phyloP scores from a whole-genome alignment of 257 asterid species.

The Solanum arcanum region DNA sequence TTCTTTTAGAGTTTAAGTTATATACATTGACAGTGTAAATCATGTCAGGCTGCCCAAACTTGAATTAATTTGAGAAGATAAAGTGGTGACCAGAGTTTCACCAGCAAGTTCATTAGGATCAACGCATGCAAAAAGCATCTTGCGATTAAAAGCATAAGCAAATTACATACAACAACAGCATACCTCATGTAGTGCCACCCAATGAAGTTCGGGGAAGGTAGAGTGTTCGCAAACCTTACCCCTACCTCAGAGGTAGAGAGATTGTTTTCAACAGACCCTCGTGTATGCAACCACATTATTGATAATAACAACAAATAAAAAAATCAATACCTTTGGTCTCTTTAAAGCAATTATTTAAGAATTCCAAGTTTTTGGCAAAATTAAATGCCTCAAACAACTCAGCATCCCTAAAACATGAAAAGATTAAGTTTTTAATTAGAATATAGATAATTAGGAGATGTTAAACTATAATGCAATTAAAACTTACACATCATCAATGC shows the following conservation, averaged over 20 bases:
- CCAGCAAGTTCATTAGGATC: background rate
- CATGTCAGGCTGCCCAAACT: background rate
- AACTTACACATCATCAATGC: constrained; percentile 80
- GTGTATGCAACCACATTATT: background rate
- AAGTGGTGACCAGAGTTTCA: background rate
- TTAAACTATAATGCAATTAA: background rate
- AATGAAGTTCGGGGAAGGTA: background rate
- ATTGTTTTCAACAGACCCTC: background rate
- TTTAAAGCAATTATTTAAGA: constrained; percentile 63
- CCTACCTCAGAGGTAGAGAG: background rate
- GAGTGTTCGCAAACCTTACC: background rate
- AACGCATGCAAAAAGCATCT: background rate
- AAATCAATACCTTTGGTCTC: constrained; percentile 45
- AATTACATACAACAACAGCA: background rate
- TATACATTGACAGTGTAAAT: background rate
- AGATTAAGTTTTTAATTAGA: constrained; percentile 2
- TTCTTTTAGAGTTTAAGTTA: background rate
- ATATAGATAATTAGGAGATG: background rate
- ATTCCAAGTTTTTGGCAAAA: constrained; percentile 62
- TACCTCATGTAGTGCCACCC: background rate
- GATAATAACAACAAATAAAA: too few species aligned
- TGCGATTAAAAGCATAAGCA: background rate
- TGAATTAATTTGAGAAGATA: background rate
- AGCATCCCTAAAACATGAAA: constrained; percentile 43
- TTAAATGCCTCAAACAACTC: constrained; percentile 79